phyloP scores from a whole-genome alignment of 495 filamentous ascomycete species.

The Neurospora discreta region DNA sequence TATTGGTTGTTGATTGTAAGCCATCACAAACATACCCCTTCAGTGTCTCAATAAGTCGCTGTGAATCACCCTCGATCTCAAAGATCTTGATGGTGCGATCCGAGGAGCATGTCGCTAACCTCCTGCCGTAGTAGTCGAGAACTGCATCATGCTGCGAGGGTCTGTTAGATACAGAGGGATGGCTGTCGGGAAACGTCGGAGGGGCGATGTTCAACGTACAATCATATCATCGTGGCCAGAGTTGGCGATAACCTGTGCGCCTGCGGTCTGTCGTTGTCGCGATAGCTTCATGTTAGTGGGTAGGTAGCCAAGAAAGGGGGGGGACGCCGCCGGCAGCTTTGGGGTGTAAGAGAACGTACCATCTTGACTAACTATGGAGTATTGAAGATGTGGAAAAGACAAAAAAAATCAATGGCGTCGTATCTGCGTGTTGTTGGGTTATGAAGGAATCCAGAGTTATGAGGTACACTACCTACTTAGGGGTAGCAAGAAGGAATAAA shows the following conservation, averaged over 20 bases:
- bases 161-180: not conserved
- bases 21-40: constrained; percentile 57
- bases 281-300: not conserved
- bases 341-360: not conserved
- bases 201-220: constrained; percentile 47
- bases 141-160: constrained; percentile 79
- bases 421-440: not conserved
- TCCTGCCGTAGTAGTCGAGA: constrained; percentile 94
- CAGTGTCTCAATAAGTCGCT: constrained; percentile 82
- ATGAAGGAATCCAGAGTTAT: not conserved
- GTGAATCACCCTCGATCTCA: constrained; percentile 89
- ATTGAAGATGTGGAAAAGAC: not conserved
- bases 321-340: not conserved
- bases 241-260: constrained; percentile 27
- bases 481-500: not conserved
- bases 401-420: not conserved
- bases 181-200: not conserved
- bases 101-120: constrained; percentile 93
- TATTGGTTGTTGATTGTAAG: not conserved
- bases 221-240: constrained; percentile 96
- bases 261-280: constrained; percentile 11
- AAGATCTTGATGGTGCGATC: constrained; percentile 99
- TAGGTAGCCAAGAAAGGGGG: not conserved
- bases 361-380: not conserved
- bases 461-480: not conserved